Evolutionary conservation across 306 rosid species (phyloP), one percentile per base, ranked within the genome.

Genomic region (Pachyrhizus erosus): DNA sequence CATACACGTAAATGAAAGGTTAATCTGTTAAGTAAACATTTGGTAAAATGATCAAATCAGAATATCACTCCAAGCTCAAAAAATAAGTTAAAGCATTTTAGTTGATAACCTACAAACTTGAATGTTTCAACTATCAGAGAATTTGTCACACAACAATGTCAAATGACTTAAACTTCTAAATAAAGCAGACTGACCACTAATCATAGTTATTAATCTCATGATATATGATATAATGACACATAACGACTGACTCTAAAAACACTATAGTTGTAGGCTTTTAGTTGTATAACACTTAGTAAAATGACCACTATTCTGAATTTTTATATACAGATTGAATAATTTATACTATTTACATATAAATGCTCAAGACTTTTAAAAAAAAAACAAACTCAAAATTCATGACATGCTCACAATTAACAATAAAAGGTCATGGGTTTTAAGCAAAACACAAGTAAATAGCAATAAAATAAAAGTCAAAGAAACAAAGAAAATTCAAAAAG

Each of bases 61-160:
- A 61, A 46, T 57, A 31, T 40, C 43, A 54, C n/a, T 40, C 40
- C 39, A 26, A 7, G 26, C 48, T 42, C 55, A 42, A 26, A 70
- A 79, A 68, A 52, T 20, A 51, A 42, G 20, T 8, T 20, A 14
- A 31, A 48, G 75, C 21, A 67, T 34, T 68, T 71, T 11, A 45
- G 62, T 61, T 10, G 18, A 27, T 46, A n/a, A 31, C 45, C 39
- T 27, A 49, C 57, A 21, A 60, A 49, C 34, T 15, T 18, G 14
- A 62, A 62, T 24, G 42, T 37, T 34, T 34, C 39, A 34, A 34
- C 39, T 13, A 18, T 20, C 49, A 62, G 13, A 65, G 46, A 48
- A 48, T 12, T 29, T 31, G 82, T 78, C 43, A 9, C 18, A 78
- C n/a, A 68, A 51, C 75, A 31, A 55, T 67, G 64, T 7, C 42